Evolutionary conservation across 2,329 filamentous ascomycete species (phyloP).

Genomic region (Arthrinium phaeospermum): DNA sequence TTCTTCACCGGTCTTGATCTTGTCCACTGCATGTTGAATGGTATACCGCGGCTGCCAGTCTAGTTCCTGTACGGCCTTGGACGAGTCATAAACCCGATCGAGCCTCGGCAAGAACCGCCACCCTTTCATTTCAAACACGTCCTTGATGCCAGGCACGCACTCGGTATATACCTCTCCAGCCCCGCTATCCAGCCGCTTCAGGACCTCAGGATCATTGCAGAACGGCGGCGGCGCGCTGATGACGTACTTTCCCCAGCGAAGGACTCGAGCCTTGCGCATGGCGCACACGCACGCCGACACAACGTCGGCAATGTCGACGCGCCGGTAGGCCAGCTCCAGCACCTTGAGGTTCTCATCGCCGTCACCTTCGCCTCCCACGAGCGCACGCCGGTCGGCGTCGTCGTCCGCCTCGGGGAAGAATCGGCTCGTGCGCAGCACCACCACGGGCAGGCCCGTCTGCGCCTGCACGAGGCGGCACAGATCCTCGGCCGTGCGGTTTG

Average conservation of each 20-base stretch:
- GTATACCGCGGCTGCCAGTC: slow-evolving; percentile 51
- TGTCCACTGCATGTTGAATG: slow-evolving; percentile 43
- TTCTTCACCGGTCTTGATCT: slow-evolving; percentile 41
- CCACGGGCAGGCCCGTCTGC: slow-evolving; percentile 45
- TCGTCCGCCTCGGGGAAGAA: slow-evolving; percentile 57
- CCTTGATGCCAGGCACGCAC: slow-evolving; percentile 34
- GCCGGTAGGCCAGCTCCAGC: slow-evolving; percentile 52
- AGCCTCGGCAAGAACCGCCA: slow-evolving; percentile 47
- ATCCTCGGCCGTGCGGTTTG: slow-evolving; percentile 56
- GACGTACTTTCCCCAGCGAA: slow-evolving; percentile 49
- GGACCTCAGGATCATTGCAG: slow-evolving; percentile 33
- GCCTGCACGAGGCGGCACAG: slow-evolving; percentile 49
- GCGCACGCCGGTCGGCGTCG: slow-evolving; percentile 45
- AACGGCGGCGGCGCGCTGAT: slow-evolving; percentile 52
- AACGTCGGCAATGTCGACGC: slow-evolving; percentile 51
- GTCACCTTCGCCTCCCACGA: slow-evolving; percentile 40
- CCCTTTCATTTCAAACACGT: slow-evolving; percentile 38
- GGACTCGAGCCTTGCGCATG: slow-evolving; percentile 39
- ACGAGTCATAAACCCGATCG: slow-evolving; percentile 53
- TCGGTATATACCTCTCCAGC: slow-evolving; percentile 39
- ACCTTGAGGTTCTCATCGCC: slow-evolving; percentile 48
- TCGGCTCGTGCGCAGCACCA: slow-evolving; percentile 52
- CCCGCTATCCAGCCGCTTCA: slow-evolving; percentile 41
- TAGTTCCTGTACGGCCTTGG: slow-evolving; percentile 46
- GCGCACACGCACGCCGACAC: slow-evolving; percentile 48